A percentile compares a stretch with the other conserved stretches of the same genome.
phyloP scores from a whole-genome alignment of 352 stramenopile genomes.

The Pythium aquatile region DNA sequence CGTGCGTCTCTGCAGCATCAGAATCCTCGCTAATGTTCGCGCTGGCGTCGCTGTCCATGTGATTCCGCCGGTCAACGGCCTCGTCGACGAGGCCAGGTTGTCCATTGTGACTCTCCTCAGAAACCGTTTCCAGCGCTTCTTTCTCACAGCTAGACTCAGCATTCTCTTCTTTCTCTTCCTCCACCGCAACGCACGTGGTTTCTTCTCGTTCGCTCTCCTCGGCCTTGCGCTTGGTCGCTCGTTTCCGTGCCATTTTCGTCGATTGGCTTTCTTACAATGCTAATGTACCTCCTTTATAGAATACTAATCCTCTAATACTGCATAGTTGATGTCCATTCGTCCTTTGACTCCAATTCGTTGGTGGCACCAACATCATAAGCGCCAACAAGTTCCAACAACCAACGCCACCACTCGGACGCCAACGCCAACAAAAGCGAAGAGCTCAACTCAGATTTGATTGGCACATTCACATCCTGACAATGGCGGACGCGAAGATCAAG shows the following conservation, averaged over 20 bases:
- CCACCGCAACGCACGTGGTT: not conserved
- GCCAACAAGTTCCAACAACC: not conserved
- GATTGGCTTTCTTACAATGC: slow-evolving; percentile 4
- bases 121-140: not conserved
- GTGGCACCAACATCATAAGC: slow-evolving; percentile 15
- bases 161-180: not conserved
- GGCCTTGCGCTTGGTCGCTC: slow-evolving; percentile 7
- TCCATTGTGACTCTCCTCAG: not conserved
- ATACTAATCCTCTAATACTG: slow-evolving; percentile 16
- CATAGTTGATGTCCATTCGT: slow-evolving; percentile 25
- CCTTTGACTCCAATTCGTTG: slow-evolving; percentile 10
- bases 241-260: not conserved
- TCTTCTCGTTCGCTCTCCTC: not conserved
- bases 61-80: not conserved
- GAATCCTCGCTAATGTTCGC: not conserved
- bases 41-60: not conserved
- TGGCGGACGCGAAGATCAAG: slow-evolving; percentile 12
- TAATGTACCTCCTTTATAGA: slow-evolving; percentile 8
- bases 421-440: slow-evolving; percentile 10
- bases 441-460: not conserved
- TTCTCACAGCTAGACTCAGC: not conserved
- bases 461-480: not conserved
- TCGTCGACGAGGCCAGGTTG: not conserved
- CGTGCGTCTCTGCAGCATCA: not conserved
- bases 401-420: not conserved